Conservation (phyloP, 2,329 filamentous ascomycete species). For the Exophiala calicioides region DNA sequence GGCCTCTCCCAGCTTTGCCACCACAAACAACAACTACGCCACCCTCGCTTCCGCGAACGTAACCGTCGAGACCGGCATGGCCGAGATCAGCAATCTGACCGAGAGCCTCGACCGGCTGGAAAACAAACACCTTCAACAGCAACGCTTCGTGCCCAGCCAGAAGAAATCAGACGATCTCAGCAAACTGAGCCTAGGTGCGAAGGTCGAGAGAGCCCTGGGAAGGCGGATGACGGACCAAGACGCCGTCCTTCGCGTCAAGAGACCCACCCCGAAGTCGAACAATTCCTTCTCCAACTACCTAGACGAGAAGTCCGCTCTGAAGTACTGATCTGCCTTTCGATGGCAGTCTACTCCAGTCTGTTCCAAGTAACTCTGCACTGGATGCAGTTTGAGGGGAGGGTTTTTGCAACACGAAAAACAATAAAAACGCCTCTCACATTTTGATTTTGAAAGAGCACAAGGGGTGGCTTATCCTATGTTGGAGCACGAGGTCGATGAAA, state of each 20-base stretch:
- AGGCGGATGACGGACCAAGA: slow-evolving; percentile 87
- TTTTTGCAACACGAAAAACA: too few species aligned
- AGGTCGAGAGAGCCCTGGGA: slow-evolving; percentile 83
- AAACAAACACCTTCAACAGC: slow-evolving; percentile 79
- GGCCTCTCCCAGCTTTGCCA: slow-evolving; percentile 48
- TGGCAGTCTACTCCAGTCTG: too few species aligned
- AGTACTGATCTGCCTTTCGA: slow-evolving; percentile 10
- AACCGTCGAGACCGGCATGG: slow-evolving; percentile 45
- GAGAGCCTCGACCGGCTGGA: slow-evolving; percentile 82
- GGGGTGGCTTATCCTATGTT: neutral
- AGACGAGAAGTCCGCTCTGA: slow-evolving; percentile 20
- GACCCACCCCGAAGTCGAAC: slow-evolving; percentile 12
- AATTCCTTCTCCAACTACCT: slow-evolving; percentile 17
- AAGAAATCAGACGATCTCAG: slow-evolving; percentile 80
- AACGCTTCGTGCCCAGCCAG: slow-evolving; percentile 76
- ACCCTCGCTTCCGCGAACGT: slow-evolving; percentile 21
- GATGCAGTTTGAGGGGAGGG: neutral
- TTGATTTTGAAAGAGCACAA: neutral
- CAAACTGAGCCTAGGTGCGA: slow-evolving; percentile 85
- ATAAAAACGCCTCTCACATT: too few species aligned
- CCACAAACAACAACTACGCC: slow-evolving; percentile 44
- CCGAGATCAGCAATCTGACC: slow-evolving; percentile 73
- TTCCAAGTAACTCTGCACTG: too few species aligned
- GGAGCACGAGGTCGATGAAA: neutral
- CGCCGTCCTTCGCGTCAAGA: slow-evolving; percentile 48